Conservation (phyloP, 1,284 basidiomycete genomes). For the Bondarzewia mesenterica region DNA sequence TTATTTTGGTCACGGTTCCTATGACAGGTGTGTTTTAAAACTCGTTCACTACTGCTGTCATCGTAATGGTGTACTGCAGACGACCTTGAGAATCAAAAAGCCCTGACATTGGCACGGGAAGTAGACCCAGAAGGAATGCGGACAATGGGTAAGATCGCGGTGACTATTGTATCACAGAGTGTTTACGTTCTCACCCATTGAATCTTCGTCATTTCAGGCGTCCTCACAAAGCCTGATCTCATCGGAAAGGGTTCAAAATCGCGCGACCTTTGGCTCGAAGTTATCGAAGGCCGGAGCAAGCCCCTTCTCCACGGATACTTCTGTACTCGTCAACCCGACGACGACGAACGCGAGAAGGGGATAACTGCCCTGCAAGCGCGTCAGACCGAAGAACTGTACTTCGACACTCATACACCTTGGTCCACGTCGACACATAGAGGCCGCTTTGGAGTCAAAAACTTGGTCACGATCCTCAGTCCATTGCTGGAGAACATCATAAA, state of each 20-base stretch:
- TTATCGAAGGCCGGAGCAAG: slow-evolving; percentile 40
- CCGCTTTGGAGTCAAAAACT: slow-evolving; percentile 48
- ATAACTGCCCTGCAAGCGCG: slow-evolving; percentile 32
- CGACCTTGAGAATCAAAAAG: slow-evolving; percentile 58
- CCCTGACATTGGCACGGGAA: slow-evolving; percentile 41
- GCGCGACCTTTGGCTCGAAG: slow-evolving; percentile 48
- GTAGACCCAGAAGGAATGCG: slow-evolving; percentile 44
- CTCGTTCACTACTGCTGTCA: slow-evolving; percentile 45
- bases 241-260: slow-evolving; percentile 40
- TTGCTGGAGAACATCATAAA: slow-evolving; percentile 45
- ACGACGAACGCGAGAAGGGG: slow-evolving; percentile 36
- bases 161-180: too few relatives aligned
- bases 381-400: slow-evolving; percentile 34
- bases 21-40: slow-evolving; percentile 2
- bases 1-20: slow-evolving; percentile 50
- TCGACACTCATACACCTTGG: slow-evolving; percentile 45
- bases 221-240: slow-evolving; percentile 59
- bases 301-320: slow-evolving; percentile 52
- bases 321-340: slow-evolving; percentile 59
- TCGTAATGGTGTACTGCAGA: slow-evolving; percentile 28
- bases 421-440: slow-evolving; percentile 28
- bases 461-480: slow-evolving; percentile 44
- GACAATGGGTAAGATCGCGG: slow-evolving; percentile 42
- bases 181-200: not conserved
- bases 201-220: slow-evolving; percentile 27